phyloP scores from a whole-genome alignment of 2,329 filamentous ascomycete species.

The Aspergillus japonicus region DNA sequence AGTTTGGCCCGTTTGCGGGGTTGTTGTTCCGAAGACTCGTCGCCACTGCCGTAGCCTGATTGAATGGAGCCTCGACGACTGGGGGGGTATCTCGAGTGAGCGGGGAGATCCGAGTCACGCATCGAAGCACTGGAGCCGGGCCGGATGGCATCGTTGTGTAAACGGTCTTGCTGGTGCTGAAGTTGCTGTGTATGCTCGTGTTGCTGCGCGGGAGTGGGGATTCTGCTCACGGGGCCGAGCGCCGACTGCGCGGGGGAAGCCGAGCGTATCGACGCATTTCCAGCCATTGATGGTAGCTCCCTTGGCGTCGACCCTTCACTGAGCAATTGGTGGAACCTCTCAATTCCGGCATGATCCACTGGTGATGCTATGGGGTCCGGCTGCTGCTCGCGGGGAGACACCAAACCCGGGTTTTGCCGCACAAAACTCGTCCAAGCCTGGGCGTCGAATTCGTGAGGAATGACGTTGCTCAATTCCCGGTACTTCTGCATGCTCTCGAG shows the following conservation, averaged over 20 bases:
- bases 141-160: conserved; percentile 51
- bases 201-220: conserved; percentile 38
- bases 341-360: conserved; percentile 44
- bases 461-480: conserved; percentile 57
- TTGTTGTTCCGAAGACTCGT: conserved; percentile 61
- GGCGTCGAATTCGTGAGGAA: conserved; percentile 63
- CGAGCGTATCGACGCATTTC: conserved; percentile 33
- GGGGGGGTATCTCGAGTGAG: conserved; percentile 21
- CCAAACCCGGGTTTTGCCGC: conserved; percentile 62
- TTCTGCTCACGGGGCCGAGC: conserved; percentile 34
- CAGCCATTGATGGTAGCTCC: conserved; percentile 35
- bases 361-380: conserved; percentile 32
- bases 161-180: conserved; percentile 22
- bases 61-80: conserved; percentile 40
- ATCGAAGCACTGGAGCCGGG: conserved; percentile 62
- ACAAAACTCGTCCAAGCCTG: conserved; percentile 77
- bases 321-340: conserved; percentile 45
- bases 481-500: conserved; percentile 61
- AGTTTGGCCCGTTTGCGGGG: conserved; percentile 77
- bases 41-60: conserved; percentile 69
- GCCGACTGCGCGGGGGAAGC: conserved; percentile 42
- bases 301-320: conserved; percentile 46
- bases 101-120: conserved; percentile 36
- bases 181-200: conserved; percentile 20
- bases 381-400: conserved; percentile 27